Percentiles rank a stretch among this genome's conserved stretches.
These are phyloP conservation scores for Volvox carteri DNA, from an alignment of 163 green algal genomes.

Conservation along the genomic window DNA sequence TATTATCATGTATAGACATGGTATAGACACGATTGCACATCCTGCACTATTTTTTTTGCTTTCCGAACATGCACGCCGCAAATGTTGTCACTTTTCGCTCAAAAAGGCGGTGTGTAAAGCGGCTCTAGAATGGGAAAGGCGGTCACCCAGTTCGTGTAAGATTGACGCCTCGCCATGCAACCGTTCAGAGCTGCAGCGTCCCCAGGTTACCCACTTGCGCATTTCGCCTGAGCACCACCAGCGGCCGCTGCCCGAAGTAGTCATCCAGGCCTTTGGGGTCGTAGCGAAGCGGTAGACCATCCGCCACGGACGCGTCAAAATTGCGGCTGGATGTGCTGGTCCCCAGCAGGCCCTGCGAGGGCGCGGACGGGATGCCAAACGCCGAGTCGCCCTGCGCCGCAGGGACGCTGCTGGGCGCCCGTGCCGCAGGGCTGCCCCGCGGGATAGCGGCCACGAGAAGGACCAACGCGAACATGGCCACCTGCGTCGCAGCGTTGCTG, in stretches of 20 bases:
- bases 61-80: too few relatives aligned
- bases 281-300: slow-evolving; percentile 61
- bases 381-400: background rate
- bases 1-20: too few relatives aligned
- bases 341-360: background rate
- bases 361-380: slow-evolving; percentile 19
- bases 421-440: background rate
- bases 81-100: too few relatives aligned
- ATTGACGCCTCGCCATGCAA: too few relatives aligned
- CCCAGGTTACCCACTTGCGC: slow-evolving; percentile 56
- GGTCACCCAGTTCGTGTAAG: too few relatives aligned
- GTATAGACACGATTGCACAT: too few relatives aligned
- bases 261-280: slow-evolving; percentile 59
- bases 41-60: too few relatives aligned
- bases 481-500: background rate
- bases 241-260: slow-evolving; percentile 63
- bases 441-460: slow-evolving; percentile 66
- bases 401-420: background rate
- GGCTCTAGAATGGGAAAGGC: too few relatives aligned
- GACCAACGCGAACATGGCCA: slow-evolving; percentile 58
- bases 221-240: slow-evolving; percentile 62
- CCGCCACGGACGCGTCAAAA: background rate
- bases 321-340: background rate
- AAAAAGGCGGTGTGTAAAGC: too few relatives aligned
- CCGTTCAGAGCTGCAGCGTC: too few relatives aligned